A percentile compares a stretch with the other conserved stretches of the same genome.
phyloP scores from a whole-genome alignment of 805 yeast species.

The Pichia ethanolica region DNA sequence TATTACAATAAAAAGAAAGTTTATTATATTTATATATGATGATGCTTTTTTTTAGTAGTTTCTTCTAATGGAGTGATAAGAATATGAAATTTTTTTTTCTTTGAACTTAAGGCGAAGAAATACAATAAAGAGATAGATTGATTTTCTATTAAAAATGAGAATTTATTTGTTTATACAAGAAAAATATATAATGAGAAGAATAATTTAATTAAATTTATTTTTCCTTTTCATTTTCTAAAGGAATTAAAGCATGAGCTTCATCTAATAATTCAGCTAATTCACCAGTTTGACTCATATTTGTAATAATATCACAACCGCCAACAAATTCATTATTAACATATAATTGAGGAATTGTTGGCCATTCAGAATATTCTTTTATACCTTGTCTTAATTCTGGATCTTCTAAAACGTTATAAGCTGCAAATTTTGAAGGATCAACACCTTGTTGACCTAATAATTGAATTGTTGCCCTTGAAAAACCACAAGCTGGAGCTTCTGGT shows the following conservation, averaged over 20 bases:
- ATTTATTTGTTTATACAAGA: no score
- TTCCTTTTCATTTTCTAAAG: constrained; percentile 49
- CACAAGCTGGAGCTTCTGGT: constrained; percentile 96
- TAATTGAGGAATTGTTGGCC: constrained; percentile 99
- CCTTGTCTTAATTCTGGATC: constrained; percentile 93
- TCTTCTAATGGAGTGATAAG: constrained; percentile 7
- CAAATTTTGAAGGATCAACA: constrained; percentile 92
- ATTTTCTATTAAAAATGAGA: no score
- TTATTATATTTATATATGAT: neutral
- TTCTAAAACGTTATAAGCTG: constrained; percentile 93
- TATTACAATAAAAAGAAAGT: no score
- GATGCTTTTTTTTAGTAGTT: neutral
- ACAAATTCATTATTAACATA: constrained; percentile 86
- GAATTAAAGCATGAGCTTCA: constrained; percentile 67
- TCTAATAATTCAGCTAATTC: constrained; percentile 83
- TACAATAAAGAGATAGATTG: neutral
- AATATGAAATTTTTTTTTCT: neutral
- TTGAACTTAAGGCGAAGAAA: constrained; percentile 8
- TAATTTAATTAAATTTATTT: no score
- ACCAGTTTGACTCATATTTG: constrained; percentile 86
- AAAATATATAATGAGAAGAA: no score
- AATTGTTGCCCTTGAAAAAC: constrained; percentile 92
- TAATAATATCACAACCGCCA: constrained; percentile 96
- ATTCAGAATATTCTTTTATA: constrained; percentile 86
- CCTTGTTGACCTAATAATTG: constrained; percentile 93